Evolutionary conservation across 1,284 basidiomycete species (phyloP).

Genomic region (Cryptococcus sp.): DNA sequence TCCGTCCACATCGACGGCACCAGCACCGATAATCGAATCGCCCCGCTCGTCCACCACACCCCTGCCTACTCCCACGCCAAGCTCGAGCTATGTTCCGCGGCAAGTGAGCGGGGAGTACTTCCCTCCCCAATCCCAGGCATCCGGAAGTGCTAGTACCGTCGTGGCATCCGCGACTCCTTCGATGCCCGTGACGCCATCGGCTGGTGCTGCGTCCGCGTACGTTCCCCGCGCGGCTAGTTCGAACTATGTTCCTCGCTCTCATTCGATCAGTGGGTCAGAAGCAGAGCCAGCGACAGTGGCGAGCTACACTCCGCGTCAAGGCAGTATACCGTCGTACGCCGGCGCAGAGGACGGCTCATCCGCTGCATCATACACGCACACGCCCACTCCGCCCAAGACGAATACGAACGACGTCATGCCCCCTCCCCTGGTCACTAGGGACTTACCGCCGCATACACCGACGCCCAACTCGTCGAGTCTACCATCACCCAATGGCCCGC

Average conservation of each 20-base stretch:
- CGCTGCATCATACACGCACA: neutral
- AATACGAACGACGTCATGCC: slow-evolving; percentile 5
- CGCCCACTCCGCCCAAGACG: slow-evolving; percentile 1
- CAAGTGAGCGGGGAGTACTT: slow-evolving; percentile 4
- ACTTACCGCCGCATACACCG: slow-evolving; percentile 18
- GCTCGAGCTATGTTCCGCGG: slow-evolving; percentile 19
- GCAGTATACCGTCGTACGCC: neutral
- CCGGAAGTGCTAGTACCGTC: neutral
- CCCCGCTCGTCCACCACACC: slow-evolving; percentile 1
- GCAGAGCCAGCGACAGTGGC: neutral
- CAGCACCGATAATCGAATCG: neutral
- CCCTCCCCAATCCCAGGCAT: neutral
- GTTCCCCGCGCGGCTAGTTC: slow-evolving; percentile 1
- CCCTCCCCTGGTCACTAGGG: slow-evolving; percentile 16
- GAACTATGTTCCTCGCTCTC: neutral
- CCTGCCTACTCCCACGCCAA: slow-evolving; percentile 11
- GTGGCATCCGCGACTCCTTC: neutral
- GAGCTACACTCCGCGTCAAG: slow-evolving; percentile 1
- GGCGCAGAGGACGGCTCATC: neutral
- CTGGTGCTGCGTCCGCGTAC: neutral
- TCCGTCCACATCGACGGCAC: slow-evolving; percentile 1
- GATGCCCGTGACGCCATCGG: neutral
- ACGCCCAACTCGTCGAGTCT: neutral
- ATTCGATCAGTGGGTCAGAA: no score
- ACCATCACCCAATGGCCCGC: neutral